A percentile compares a stretch with the other conserved stretches of the same genome.
phyloP scores from a whole-genome alignment of 305 asterid genomes.

The Withania somnifera region DNA sequence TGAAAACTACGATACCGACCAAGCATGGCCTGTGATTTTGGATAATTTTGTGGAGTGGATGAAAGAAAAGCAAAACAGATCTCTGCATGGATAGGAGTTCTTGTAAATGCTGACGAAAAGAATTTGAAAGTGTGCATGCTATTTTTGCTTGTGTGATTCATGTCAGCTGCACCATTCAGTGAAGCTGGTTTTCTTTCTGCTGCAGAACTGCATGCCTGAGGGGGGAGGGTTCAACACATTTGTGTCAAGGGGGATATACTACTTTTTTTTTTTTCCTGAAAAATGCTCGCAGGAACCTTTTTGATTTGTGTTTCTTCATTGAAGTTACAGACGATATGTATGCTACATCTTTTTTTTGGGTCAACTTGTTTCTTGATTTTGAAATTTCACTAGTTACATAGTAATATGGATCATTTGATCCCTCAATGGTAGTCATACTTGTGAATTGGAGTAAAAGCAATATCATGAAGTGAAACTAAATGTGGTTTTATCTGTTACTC shows the following conservation, averaged over 20 bases:
- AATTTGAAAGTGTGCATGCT: background rate
- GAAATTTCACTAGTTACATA: background rate
- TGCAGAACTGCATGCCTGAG: background rate
- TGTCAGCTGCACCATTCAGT: background rate
- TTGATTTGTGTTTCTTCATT: background rate
- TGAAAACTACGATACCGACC: constrained; percentile 47
- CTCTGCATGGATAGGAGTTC: background rate
- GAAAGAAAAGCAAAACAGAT: constrained; percentile 31
- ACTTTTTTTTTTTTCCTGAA: background rate
- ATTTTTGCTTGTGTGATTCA: background rate
- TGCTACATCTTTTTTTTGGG: background rate
- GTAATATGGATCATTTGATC: background rate
- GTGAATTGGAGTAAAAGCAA: background rate
- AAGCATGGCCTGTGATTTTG: constrained; percentile 87
- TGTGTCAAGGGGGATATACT: background rate
- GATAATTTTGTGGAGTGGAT: constrained; percentile 85
- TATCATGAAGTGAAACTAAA: background rate
- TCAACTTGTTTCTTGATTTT: background rate
- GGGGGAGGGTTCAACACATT: background rate
- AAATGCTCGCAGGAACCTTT: background rate
- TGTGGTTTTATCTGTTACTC: background rate
- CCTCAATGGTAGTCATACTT: background rate
- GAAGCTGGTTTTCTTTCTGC: background rate
- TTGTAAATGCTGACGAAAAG: background rate
- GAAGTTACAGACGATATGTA: background rate